Evolutionary conservation across 2,329 filamentous ascomycete genomes (phyloP).

Genomic region (Daldinia sp.): DNA sequence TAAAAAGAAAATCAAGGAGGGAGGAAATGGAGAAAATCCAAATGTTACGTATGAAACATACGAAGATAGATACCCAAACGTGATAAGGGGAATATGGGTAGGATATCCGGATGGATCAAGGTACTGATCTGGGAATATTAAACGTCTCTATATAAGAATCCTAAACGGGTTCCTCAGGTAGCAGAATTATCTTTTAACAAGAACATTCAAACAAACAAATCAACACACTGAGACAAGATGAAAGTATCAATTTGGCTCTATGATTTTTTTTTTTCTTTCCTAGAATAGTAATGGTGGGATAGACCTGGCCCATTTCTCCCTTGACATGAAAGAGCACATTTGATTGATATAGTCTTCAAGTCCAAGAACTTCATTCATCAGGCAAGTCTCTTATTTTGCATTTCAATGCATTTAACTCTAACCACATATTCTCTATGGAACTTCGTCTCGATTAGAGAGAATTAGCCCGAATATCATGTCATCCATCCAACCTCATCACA

Average conservation of each 20-base stretch:
- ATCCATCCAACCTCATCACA: constrained; percentile 49
- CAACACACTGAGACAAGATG: neutral
- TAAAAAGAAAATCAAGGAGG: constrained; percentile 29
- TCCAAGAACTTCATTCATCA: constrained; percentile 7
- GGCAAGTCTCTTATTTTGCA: constrained; percentile 39
- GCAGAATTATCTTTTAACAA: constrained; percentile 11
- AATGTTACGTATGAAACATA: constrained; percentile 15
- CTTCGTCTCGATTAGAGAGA: constrained; percentile 37
- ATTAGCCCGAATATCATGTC: constrained; percentile 41
- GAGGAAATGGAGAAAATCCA: constrained; percentile 9
- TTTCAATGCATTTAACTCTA: constrained; percentile 42
- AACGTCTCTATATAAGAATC: constrained; percentile 14
- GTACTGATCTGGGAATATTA: constrained; percentile 6
- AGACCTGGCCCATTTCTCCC: neutral
- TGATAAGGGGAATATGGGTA: constrained; percentile 18
- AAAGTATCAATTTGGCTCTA: constrained; percentile 3
- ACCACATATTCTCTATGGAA: constrained; percentile 45
- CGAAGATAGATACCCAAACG: constrained; percentile 33
- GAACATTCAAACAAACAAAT: constrained; percentile 3
- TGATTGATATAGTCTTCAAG: neutral
- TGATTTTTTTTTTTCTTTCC: neutral
- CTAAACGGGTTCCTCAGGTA: neutral
- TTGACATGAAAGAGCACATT: neutral
- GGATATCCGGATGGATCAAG: neutral
- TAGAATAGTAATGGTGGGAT: neutral